Evolutionary conservation across 805 yeast species (phyloP).

Genomic region (Candida mattraensis): DNA sequence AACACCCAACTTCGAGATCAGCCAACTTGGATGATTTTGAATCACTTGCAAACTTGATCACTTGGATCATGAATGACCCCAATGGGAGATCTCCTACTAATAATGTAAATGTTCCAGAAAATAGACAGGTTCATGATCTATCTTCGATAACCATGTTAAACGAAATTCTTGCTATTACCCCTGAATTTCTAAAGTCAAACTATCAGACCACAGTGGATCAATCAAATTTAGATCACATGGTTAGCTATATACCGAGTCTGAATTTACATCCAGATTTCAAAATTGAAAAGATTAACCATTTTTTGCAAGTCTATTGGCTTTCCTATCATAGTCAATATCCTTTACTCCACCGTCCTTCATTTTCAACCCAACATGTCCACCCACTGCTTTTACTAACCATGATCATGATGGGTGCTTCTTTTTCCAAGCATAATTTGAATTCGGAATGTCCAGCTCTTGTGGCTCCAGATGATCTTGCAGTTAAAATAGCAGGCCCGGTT

Average conservation of each 20-base stretch:
- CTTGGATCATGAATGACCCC: constrained; percentile 20
- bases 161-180: constrained; percentile 24
- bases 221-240: constrained; percentile 15
- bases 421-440: constrained; percentile 8
- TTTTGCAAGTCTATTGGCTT: constrained; percentile 46
- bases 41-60: constrained; percentile 19
- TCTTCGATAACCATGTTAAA: constrained; percentile 22
- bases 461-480: constrained; percentile 30
- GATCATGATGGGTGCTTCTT: constrained; percentile 54
- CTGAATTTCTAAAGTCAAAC: constrained; percentile 25
- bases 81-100: constrained; percentile 15
- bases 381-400: constrained; percentile 54
- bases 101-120: constrained; percentile 5
- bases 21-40: constrained; percentile 1
- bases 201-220: constrained; percentile 23
- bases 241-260: constrained; percentile 20
- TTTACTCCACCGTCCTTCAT: constrained; percentile 46
- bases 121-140: constrained; percentile 19
- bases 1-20: not conserved
- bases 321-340: constrained; percentile 57
- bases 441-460: constrained; percentile 10
- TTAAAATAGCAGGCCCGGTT: constrained; percentile 42
- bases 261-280: constrained; percentile 22
- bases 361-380: constrained; percentile 49
- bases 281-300: constrained; percentile 18